Conservation (phyloP, 2,329 filamentous ascomycete genomes). For the Stenocarpella maydis region DNA sequence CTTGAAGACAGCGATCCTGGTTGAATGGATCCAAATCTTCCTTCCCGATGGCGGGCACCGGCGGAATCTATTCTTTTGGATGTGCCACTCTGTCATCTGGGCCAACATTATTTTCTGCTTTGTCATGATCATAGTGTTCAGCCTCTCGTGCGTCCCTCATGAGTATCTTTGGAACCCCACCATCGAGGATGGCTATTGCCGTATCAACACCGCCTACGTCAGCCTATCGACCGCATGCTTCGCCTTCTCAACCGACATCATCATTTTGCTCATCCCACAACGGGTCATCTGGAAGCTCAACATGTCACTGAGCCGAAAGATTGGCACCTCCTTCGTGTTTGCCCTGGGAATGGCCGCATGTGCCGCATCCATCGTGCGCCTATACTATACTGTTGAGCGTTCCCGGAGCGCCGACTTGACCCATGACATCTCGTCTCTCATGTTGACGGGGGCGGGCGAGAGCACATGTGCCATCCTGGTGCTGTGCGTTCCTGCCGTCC, state of each 20-base stretch:
- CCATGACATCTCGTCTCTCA: neutral
- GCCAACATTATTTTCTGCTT: neutral
- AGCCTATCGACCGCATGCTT: neutral
- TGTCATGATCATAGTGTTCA: neutral
- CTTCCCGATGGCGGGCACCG: neutral
- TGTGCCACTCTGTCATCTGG: neutral
- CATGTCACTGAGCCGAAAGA: neutral
- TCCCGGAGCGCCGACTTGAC: neutral
- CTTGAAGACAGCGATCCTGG: neutral
- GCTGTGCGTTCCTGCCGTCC: neutral
- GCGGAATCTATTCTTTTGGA: neutral
- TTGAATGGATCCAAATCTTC: conserved; percentile 1
- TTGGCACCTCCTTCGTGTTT: neutral
- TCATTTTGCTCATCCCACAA: neutral
- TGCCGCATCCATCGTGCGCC: neutral
- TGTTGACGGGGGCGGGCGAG: neutral
- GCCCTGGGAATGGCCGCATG: neutral
- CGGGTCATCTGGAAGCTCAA: conserved; percentile 9
- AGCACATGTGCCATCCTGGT: neutral
- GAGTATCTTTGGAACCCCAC: neutral
- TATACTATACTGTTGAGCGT: neutral
- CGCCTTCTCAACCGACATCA: neutral
- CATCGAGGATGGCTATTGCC: conserved; percentile 1
- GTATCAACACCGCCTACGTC: neutral
- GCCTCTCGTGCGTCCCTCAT: neutral